phyloP scores from a whole-genome alignment of 768 basidiomycete species.

The Cubamyces lactineus region DNA sequence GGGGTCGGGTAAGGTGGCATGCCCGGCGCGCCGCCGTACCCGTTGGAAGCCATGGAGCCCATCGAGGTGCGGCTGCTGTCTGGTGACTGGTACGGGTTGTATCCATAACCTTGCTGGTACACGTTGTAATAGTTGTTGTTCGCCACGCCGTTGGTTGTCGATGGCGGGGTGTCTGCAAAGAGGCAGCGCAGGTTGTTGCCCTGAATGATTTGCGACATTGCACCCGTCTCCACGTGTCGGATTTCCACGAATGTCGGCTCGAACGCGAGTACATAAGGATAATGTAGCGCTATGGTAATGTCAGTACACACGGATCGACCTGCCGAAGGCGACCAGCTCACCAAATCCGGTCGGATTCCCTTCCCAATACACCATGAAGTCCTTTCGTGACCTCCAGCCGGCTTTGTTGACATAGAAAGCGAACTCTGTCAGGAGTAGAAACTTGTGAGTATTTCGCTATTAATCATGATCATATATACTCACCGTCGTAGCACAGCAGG shows the following conservation, averaged over 20 bases:
- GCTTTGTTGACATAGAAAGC: constrained; percentile 99
- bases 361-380: constrained; percentile 98
- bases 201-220: constrained; percentile 92
- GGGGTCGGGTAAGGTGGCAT: constrained; percentile 48
- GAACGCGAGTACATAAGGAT: constrained; percentile 96
- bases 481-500: constrained; percentile 95
- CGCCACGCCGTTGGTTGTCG: constrained; percentile 62
- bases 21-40: constrained; percentile 21
- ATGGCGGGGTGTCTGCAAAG: constrained; percentile 93
- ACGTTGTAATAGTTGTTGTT: constrained; percentile 42
- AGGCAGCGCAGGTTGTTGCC: constrained; percentile 87
- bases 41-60: constrained; percentile 25
- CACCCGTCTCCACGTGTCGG: constrained; percentile 90
- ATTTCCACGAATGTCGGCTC: constrained; percentile 97
- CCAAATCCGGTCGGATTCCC: constrained; percentile 93
- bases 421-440: constrained; percentile 66
- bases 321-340: constrained; percentile 43
- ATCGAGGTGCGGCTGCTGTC: constrained; percentile 33
- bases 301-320: not conserved
- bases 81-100: constrained; percentile 38
- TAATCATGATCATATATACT: constrained; percentile 31
- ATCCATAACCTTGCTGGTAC: constrained; percentile 37
- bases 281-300: constrained; percentile 78
- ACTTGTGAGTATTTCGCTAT: not conserved
- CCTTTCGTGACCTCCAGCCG: constrained; percentile 85